phyloP scores from a whole-genome alignment of 805 yeast genomes.

The Candida sithepensis region DNA sequence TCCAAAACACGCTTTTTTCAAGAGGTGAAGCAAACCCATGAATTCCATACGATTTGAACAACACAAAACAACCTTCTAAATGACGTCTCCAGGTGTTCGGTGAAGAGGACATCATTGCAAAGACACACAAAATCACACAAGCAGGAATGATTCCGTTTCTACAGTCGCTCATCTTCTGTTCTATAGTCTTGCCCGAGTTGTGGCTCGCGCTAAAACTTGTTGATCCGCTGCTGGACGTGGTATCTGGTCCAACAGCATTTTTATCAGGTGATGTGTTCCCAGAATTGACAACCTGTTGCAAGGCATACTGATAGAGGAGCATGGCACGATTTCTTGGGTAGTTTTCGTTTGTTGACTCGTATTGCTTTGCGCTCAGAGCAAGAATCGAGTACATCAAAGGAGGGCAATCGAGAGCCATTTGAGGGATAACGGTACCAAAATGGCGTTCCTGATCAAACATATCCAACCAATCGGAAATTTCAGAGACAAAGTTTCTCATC shows the following conservation, averaged over 20 bases:
- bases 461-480: constrained; percentile 23
- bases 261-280: background rate
- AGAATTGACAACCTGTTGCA: constrained; percentile 8
- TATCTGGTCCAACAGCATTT: background rate
- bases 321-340: constrained; percentile 9
- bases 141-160: constrained; percentile 6
- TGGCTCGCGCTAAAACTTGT: background rate
- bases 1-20: constrained; percentile 39
- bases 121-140: constrained; percentile 30
- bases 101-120: constrained; percentile 40
- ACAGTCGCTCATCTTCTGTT: background rate
- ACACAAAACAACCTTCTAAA: constrained; percentile 39
- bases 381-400: constrained; percentile 6
- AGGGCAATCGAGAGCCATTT: constrained; percentile 10
- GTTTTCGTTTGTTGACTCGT: constrained; percentile 8
- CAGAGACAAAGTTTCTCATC: constrained; percentile 16
- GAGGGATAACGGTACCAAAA: constrained; percentile 19
- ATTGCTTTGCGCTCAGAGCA: constrained; percentile 11
- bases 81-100: constrained; percentile 40
- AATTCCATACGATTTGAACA: constrained; percentile 34
- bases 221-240: background rate
- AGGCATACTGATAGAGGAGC: constrained; percentile 7
- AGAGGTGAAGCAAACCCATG: constrained; percentile 36
- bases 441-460: constrained; percentile 24
- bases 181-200: background rate